These are phyloP conservation scores for Aschersonia sp. DNA, from an alignment of 2,329 filamentous ascomycete species.

Conservation along the genomic window DNA sequence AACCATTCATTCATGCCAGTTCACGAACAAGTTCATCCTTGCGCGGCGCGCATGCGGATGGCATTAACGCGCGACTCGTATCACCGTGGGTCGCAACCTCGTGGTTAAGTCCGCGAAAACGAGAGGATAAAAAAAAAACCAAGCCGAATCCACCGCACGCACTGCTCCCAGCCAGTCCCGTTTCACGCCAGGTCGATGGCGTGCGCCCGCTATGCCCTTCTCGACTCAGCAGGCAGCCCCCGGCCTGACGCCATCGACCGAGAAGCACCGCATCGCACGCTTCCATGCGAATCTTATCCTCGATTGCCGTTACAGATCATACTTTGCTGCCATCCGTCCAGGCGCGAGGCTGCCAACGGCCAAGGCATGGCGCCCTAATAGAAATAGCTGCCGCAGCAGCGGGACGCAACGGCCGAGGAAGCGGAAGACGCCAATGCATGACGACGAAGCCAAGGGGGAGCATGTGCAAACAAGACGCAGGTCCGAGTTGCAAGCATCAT, in stretches of 20 bases:
- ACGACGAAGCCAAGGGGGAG: not conserved
- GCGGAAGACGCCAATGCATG: not conserved
- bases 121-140: not conserved
- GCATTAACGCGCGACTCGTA: not conserved
- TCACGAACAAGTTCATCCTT: too few relatives aligned
- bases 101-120: too few relatives aligned
- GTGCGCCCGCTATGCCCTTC: slow-evolving; percentile 1
- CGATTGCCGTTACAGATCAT: not conserved
- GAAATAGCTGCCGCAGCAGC: not conserved
- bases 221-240: not conserved
- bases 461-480: not conserved
- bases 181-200: not conserved
- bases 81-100: not conserved
- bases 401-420: not conserved
- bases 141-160: too few relatives aligned
- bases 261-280: not conserved
- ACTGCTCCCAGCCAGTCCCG: not conserved
- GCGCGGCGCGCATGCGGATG: not conserved
- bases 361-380: too few relatives aligned
- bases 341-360: not conserved
- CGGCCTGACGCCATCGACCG: slow-evolving; percentile 1
- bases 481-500: not conserved
- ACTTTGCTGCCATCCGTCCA: not conserved
- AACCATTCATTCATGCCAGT: too few relatives aligned
- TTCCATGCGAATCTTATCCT: not conserved